phyloP scores from a whole-genome alignment of 2,329 filamentous ascomycete genomes.

The Domatiomyces globalis region DNA sequence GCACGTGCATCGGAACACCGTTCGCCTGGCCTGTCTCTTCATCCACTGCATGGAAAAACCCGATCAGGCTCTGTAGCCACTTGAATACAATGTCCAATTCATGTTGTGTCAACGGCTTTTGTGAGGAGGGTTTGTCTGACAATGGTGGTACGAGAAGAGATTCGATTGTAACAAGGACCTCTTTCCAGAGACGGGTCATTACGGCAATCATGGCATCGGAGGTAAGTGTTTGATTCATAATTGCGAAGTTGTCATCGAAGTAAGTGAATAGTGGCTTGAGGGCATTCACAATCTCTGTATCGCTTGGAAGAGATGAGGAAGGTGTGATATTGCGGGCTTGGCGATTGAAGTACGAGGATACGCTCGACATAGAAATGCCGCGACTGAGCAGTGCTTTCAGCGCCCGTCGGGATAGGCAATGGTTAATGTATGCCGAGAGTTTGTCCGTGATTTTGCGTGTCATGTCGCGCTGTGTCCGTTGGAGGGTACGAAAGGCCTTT shows the following conservation, averaged over 20 bases:
- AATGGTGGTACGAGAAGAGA: conserved; percentile 78
- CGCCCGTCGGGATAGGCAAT: conserved; percentile 71
- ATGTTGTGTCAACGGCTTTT: conserved; percentile 67
- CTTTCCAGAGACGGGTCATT: conserved; percentile 97
- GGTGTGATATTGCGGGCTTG: conserved; percentile 28
- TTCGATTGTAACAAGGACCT: conserved; percentile 85
- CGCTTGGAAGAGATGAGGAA: conserved; percentile 45
- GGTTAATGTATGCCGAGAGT: conserved; percentile 86
- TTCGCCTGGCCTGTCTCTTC: conserved; percentile 69
- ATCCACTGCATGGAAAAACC: conserved; percentile 89
- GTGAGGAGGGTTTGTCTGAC: conserved; percentile 82
- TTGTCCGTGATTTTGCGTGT: conserved; percentile 96
- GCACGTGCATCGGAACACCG: conserved; percentile 76
- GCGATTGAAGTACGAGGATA: conserved; percentile 51
- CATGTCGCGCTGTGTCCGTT: conserved; percentile 95
- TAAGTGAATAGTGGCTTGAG: conserved; percentile 78
- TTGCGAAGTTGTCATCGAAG: conserved; percentile 96
- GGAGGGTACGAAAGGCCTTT: conserved; percentile 87
- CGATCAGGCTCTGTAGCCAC: conserved; percentile 80
- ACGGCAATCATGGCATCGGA: conserved; percentile 95
- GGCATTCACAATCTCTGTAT: conserved; percentile 63
- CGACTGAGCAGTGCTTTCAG: conserved; percentile 59
- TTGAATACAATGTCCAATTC: conserved; percentile 91
- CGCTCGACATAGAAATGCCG: conserved; percentile 56
- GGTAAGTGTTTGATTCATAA: conserved; percentile 94